Conservation (phyloP, 2,329 filamentous ascomycete species). For the Plectosphaerella cucumerina region DNA sequence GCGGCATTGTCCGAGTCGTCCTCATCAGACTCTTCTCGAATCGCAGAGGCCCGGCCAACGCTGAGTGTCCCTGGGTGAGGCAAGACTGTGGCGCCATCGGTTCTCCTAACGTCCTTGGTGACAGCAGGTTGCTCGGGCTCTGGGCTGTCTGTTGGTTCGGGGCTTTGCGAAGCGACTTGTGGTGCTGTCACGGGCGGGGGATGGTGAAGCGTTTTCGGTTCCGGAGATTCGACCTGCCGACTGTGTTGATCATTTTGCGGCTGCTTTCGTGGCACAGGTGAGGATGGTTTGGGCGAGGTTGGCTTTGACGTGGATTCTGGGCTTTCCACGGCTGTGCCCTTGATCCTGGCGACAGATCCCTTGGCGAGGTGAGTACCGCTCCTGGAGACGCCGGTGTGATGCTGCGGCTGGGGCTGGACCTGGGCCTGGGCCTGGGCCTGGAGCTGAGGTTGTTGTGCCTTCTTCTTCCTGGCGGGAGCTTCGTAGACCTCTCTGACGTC, state of each 20-base stretch:
- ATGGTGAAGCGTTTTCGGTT: conserved; percentile 3
- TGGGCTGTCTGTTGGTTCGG: neutral
- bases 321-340: conserved; percentile 40
- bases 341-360: conserved; percentile 49
- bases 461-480: conserved; percentile 22
- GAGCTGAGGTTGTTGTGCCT: conserved; percentile 4
- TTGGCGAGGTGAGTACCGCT: conserved; percentile 43
- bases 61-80: conserved; percentile 5
- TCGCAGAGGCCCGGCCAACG: conserved; percentile 35
- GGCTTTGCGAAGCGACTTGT: neutral
- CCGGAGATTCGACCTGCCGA: neutral
- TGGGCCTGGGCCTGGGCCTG: too few species aligned
- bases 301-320: conserved; percentile 12
- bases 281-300: conserved; percentile 5
- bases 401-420: neutral
- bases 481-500: conserved; percentile 7
- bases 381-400: conserved; percentile 29
- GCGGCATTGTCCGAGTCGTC: conserved; percentile 18
- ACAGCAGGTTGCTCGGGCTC: neutral
- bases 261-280: neutral
- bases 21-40: conserved; percentile 42
- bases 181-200: neutral
- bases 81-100: conserved; percentile 4
- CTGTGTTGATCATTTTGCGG: neutral
- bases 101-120: conserved; percentile 5